phyloP scores from a whole-genome alignment of 2,329 filamentous ascomycete species.

The Venturia pyrina region DNA sequence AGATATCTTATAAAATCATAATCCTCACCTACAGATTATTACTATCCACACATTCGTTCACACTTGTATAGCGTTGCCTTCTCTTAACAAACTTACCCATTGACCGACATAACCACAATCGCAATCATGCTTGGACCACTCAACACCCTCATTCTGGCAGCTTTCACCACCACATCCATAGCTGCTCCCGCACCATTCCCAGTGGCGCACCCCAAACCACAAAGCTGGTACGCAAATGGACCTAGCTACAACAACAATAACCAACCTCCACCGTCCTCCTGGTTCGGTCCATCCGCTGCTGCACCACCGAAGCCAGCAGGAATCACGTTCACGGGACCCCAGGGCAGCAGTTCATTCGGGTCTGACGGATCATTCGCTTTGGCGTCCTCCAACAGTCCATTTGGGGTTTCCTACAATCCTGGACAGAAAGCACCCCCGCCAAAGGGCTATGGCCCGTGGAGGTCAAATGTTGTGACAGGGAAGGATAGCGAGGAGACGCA shows the following conservation, averaged over 20 bases:
- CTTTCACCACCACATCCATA: not conserved
- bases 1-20: not conserved
- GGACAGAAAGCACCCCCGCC: not conserved
- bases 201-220: not conserved
- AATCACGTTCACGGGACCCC: not conserved
- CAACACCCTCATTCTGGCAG: not conserved
- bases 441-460: not conserved
- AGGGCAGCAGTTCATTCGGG: not conserved
- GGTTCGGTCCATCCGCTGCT: not conserved
- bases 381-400: not conserved
- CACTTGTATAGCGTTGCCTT: not conserved
- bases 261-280: not conserved
- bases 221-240: not conserved
- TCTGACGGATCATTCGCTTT: not conserved
- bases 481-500: no score
- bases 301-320: not conserved
- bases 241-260: not conserved
- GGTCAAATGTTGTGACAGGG: no score
- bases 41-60: not conserved
- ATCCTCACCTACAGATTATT: not conserved
- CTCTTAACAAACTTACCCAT: not conserved
- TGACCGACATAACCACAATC: not conserved
- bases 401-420: not conserved
- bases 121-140: not conserved
- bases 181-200: not conserved